Conservation (phyloP, 345 rosid genomes). For the Clausena lansium region DNA sequence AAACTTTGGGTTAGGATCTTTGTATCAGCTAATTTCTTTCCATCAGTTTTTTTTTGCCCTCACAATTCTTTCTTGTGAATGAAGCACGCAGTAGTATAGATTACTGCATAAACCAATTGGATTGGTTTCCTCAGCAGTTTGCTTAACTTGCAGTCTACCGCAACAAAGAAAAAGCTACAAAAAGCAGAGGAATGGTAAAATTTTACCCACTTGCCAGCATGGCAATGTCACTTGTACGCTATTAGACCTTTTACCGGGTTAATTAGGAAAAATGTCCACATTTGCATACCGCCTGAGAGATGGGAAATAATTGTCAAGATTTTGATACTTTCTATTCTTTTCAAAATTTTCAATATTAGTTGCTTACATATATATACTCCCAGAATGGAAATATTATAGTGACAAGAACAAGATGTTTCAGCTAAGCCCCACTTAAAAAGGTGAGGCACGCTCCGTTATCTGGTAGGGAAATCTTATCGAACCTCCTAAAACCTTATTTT, state of each 20-base stretch:
- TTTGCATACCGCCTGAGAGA: constrained; percentile 7
- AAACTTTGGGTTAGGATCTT: constrained; percentile 35
- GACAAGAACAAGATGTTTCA: constrained; percentile 16
- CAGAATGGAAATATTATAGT: constrained; percentile 10
- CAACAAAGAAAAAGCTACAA: constrained; percentile 21
- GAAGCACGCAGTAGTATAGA: constrained; percentile 39
- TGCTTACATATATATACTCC: constrained; percentile 5
- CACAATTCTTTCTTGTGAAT: constrained; percentile 36
- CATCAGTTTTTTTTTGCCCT: neutral
- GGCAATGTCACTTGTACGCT: neutral
- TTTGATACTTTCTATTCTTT: neutral
- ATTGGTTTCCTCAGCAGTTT: constrained; percentile 21
- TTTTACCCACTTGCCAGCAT: neutral
- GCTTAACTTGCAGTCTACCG: constrained; percentile 61
- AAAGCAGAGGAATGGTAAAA: constrained; percentile 4
- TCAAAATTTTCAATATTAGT: neutral
- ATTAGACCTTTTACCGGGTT: neutral
- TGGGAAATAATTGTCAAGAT: constrained; percentile 9
- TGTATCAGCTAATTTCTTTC: constrained; percentile 17
- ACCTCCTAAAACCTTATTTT: constrained; percentile 11
- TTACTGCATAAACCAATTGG: constrained; percentile 22
- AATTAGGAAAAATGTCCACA: constrained; percentile 6
- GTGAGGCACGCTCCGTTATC: constrained; percentile 10
- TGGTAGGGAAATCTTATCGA: constrained; percentile 37
- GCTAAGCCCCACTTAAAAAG: constrained; percentile 28